These are phyloP conservation scores for Sanghuangporus weigelae DNA, from an alignment of 1,284 basidiomycete species.

Conservation along the genomic window DNA sequence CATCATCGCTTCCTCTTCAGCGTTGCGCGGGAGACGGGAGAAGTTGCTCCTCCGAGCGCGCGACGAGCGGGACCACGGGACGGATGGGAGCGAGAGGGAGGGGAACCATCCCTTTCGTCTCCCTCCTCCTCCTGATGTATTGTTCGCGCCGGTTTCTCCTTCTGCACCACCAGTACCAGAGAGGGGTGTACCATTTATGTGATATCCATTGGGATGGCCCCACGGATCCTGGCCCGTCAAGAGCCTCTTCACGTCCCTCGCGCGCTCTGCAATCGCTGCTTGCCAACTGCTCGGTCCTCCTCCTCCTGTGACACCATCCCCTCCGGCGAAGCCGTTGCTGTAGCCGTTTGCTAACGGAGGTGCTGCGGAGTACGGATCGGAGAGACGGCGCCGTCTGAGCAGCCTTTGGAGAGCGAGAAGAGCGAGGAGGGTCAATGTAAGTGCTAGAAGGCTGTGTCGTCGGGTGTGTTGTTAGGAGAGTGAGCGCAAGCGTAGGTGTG, in stretches of 20 bases:
- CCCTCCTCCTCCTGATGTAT: conserved; percentile 13
- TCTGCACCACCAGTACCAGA: too few relatives aligned
- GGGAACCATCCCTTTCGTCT: conserved; percentile 10
- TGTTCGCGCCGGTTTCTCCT: conserved; percentile 10
- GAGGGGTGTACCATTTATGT: conserved; percentile 19
- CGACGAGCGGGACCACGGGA: conserved; percentile 14
- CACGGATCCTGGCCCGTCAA: conserved; percentile 14
- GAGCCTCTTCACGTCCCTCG: conserved; percentile 1
- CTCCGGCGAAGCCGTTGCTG: too few relatives aligned
- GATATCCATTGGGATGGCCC: conserved; percentile 8
- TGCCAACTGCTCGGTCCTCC: conserved; percentile 1
- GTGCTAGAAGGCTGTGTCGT: conserved; percentile 40
- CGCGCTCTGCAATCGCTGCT: not conserved
- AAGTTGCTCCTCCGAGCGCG: conserved; percentile 23
- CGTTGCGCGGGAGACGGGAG: conserved; percentile 25
- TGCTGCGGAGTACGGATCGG: not conserved
- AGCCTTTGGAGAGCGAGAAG: conserved; percentile 29
- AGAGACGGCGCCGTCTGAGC: conserved; percentile 20
- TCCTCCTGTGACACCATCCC: not conserved
- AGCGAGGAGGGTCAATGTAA: conserved; percentile 62
- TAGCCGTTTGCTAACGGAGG: not conserved
- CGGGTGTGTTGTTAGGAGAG: not conserved
- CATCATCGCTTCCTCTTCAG: conserved; percentile 31
- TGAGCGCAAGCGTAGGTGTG: not conserved
- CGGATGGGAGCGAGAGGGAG: not conserved